These are phyloP conservation scores for Silene noctiflora DNA, from an alignment of 179 eudicot species.

Conservation along the genomic window DNA sequence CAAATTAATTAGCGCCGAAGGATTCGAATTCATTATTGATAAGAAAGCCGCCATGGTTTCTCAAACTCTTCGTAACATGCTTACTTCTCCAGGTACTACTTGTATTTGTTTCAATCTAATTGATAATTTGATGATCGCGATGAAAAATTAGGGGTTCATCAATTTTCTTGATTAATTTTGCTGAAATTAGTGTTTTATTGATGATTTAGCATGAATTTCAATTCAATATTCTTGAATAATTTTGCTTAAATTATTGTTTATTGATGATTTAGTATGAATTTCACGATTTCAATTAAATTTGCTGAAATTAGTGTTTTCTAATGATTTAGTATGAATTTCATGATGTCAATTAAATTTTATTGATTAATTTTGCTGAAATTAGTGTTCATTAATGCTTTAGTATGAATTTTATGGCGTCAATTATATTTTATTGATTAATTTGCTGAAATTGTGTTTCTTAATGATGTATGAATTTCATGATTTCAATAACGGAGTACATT, in stretches of 20 bases:
- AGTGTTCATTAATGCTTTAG: not conserved
- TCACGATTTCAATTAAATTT: not conserved
- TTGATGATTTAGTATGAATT: not conserved
- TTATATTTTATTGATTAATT: not conserved
- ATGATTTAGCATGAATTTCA: not conserved
- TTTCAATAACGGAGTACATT: not conserved
- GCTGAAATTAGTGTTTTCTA: not conserved
- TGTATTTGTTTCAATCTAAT: too few species aligned
- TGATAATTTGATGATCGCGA: not conserved
- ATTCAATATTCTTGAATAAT: not conserved
- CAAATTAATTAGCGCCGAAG: constrained; percentile 81
- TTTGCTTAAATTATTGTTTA: not conserved
- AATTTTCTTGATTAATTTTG: not conserved
- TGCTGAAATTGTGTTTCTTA: not conserved
- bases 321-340: not conserved
- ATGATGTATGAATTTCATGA: not conserved
- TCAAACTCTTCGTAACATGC: constrained; percentile 88
- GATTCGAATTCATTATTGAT: constrained; percentile 77
- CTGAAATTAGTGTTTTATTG: not conserved
- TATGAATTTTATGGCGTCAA: not conserved
- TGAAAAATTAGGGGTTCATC: constrained; percentile 25
- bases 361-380: not conserved
- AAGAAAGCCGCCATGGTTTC: constrained; percentile 93
- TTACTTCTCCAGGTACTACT: constrained; percentile 69
- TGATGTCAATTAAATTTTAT: not conserved